These are phyloP conservation scores for Borealophlyctis nickersoniae DNA, from an alignment of 192 early-diverging fungal species.

Conservation along the genomic window DNA sequence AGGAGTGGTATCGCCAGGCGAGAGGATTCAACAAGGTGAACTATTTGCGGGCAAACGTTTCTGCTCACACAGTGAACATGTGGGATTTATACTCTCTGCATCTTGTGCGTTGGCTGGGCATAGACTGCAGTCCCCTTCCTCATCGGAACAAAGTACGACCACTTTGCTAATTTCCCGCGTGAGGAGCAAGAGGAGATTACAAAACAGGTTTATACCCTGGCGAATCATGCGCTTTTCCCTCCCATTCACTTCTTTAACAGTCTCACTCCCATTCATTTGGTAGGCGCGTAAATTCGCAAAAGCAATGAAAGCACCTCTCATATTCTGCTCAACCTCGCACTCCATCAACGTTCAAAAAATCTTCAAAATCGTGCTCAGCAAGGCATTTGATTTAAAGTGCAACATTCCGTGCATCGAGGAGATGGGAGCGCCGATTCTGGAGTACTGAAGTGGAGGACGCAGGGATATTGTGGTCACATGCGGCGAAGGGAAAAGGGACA, in stretches of 20 bases:
- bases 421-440: constrained; percentile 86
- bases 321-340: constrained; percentile 91
- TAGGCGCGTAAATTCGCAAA: constrained; percentile 81
- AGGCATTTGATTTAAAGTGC: constrained; percentile 90
- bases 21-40: constrained; percentile 88
- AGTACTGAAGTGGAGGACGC: constrained; percentile 67
- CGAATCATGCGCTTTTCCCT: not conserved
- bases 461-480: not conserved
- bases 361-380: constrained; percentile 92
- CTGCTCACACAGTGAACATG: no score
- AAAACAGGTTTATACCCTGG: constrained; percentile 60
- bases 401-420: constrained; percentile 91
- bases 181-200: constrained; percentile 93
- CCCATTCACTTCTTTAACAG: not conserved
- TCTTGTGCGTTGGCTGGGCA: no score
- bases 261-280: not conserved
- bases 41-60: no score
- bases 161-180: constrained; percentile 78
- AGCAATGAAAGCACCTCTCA: constrained; percentile 92
- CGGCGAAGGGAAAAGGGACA: not conserved
- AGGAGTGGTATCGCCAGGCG: constrained; percentile 96
- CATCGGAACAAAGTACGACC: constrained; percentile 94
- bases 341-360: constrained; percentile 97
- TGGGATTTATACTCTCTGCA: no score
- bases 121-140: constrained; percentile 91